These are phyloP conservation scores for Laetiporus sulphureus DNA, from an alignment of 1,284 basidiomycete genomes.

Conservation along the genomic window DNA sequence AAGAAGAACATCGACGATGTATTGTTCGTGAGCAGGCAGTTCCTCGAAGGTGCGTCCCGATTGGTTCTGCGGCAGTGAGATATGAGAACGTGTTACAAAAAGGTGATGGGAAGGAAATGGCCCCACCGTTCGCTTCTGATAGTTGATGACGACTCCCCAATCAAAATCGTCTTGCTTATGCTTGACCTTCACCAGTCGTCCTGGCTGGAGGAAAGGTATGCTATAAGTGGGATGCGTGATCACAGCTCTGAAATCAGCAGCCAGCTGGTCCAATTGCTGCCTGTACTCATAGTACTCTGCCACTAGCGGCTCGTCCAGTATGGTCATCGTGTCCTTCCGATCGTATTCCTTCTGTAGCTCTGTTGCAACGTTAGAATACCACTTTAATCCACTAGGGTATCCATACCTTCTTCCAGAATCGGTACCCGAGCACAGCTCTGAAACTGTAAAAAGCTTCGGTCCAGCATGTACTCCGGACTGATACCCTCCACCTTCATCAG, in stretches of 20 bases:
- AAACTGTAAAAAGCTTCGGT: constrained; percentile 97
- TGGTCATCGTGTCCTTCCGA: constrained; percentile 55
- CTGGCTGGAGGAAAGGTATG: constrained; percentile 89
- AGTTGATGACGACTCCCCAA: constrained; percentile 93
- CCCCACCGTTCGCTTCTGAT: constrained; percentile 61
- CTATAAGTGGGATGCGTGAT: constrained; percentile 94
- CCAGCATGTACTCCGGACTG: constrained; percentile 98
- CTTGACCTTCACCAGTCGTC: constrained; percentile 86
- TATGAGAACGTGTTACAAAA: background rate
- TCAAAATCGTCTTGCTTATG: constrained; percentile 89
- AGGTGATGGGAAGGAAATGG: no score
- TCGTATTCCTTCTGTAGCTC: constrained; percentile 78
- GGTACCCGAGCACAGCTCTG: constrained; percentile 92
- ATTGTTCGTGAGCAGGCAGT: constrained; percentile 80
- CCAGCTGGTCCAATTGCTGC: constrained; percentile 87
- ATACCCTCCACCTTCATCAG: constrained; percentile 98
- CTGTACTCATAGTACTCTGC: constrained; percentile 89
- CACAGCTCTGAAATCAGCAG: constrained; percentile 83
- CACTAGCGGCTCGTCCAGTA: constrained; percentile 81
- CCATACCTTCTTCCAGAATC: constrained; percentile 75
- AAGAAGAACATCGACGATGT: constrained; percentile 91
- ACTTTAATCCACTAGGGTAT: background rate
- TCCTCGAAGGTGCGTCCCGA: constrained; percentile 58
- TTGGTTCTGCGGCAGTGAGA: constrained; percentile 35
- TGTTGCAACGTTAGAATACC: constrained; percentile 22